A percentile compares a stretch with the other conserved stretches of the same genome.
phyloP scores from a whole-genome alignment of 2,329 filamentous ascomycete genomes.

The Rhynchosporium graminicola region DNA sequence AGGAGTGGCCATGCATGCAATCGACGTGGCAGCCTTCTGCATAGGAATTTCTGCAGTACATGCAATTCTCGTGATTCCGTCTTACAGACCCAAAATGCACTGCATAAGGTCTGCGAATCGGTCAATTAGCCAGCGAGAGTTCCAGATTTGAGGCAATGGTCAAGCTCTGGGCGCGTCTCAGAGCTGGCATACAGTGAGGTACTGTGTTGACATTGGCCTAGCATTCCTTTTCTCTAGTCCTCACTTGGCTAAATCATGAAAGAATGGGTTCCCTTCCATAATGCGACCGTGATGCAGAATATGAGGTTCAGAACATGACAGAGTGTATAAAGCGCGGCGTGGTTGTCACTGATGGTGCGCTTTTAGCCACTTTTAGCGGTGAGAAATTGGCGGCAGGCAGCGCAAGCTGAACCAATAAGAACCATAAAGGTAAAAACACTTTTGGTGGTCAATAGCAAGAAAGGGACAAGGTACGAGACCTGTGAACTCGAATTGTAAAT shows the following conservation, averaged over 20 bases:
- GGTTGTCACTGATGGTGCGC: neutral
- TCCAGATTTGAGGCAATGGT: neutral
- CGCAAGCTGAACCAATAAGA: neutral
- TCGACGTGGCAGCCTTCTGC: neutral
- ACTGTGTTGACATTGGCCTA: neutral
- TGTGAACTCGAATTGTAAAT: neutral
- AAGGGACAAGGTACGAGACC: neutral
- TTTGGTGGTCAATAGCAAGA: neutral
- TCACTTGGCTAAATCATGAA: no score
- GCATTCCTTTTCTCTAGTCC: no score
- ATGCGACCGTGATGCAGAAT: no score
- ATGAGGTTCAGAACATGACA: neutral
- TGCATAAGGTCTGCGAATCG: neutral
- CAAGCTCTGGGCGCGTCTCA: neutral
- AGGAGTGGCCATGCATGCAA: neutral
- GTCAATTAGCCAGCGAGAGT: neutral
- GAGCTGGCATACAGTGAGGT: no score
- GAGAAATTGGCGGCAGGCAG: constrained; percentile 2
- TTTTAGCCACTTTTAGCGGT: neutral
- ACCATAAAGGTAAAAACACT: neutral
- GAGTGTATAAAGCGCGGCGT: neutral
- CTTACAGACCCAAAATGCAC: neutral
- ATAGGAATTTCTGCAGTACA: neutral
- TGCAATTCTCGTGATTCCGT: neutral
- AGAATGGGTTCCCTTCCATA: no score